Evolutionary conservation across 306 rosid genomes (phyloP).

Genomic region (Urtica urens): DNA sequence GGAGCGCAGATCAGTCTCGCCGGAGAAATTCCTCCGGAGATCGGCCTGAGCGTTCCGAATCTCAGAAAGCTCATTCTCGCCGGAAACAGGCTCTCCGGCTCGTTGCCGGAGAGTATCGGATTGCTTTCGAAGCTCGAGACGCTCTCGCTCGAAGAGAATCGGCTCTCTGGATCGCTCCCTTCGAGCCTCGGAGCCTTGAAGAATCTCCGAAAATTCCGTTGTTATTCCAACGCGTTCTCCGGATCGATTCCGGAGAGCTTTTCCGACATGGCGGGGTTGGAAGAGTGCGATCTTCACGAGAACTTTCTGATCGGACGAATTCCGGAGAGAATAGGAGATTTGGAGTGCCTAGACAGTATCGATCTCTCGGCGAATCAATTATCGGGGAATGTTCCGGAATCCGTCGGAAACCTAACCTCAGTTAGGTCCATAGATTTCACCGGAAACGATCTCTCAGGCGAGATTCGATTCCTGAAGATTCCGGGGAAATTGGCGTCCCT

Average conservation of each 20-base stretch:
- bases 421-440: slow-evolving; percentile 36
- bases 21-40: slow-evolving; percentile 39
- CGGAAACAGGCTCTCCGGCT: slow-evolving; percentile 51
- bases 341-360: slow-evolving; percentile 36
- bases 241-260: slow-evolving; percentile 37
- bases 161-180: slow-evolving; percentile 41
- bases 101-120: slow-evolving; percentile 53
- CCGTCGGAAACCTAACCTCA: slow-evolving; percentile 35
- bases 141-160: slow-evolving; percentile 39
- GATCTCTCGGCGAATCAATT: slow-evolving; percentile 49
- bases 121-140: slow-evolving; percentile 46
- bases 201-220: slow-evolving; percentile 23
- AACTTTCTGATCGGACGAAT: slow-evolving; percentile 33
- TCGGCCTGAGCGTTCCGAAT: slow-evolving; percentile 35
- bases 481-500: slow-evolving; percentile 35
- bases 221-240: slow-evolving; percentile 36
- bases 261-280: slow-evolving; percentile 34
- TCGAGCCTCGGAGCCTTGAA: slow-evolving; percentile 34
- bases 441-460: slow-evolving; percentile 42
- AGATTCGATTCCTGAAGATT: slow-evolving; percentile 45
- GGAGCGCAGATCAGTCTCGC: slow-evolving; percentile 44
- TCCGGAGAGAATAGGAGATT: slow-evolving; percentile 31
- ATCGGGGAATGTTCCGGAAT: slow-evolving; percentile 38
- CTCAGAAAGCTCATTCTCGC: slow-evolving; percentile 42
- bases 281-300: slow-evolving; percentile 33